Percentiles rank a stretch among this genome's conserved stretches.
These are phyloP conservation scores for Rhododendron henanense DNA, from an alignment of 148 eudicot species.

Conservation along the genomic window DNA sequence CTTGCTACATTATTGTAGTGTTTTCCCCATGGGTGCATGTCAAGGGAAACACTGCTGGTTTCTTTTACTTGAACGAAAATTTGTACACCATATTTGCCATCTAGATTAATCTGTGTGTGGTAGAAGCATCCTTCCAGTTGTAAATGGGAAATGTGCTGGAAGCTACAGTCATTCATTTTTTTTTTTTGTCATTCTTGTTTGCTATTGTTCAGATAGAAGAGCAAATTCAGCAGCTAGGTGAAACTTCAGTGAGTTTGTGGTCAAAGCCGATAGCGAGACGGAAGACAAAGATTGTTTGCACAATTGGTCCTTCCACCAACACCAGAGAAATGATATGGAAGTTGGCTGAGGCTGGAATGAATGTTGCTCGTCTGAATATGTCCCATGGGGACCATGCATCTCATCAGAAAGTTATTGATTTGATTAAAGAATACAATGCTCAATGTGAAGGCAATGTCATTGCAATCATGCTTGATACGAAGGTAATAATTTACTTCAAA, in stretches of 20 bases:
- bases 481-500: slow-evolving; percentile 33
- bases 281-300: slow-evolving; percentile 92
- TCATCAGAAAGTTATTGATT: slow-evolving; percentile 90
- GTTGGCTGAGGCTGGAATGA: slow-evolving; percentile 97
- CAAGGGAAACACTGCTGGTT: neutral
- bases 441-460: slow-evolving; percentile 90
- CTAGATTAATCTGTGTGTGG: neutral
- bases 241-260: slow-evolving; percentile 52
- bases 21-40: neutral
- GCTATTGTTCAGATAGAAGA: slow-evolving; percentile 40
- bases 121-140: neutral
- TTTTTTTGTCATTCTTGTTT: slow-evolving; percentile 8
- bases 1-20: neutral
- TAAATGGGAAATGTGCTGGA: neutral
- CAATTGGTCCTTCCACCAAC: slow-evolving; percentile 95
- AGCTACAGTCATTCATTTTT: too few relatives aligned
- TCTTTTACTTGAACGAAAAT: neutral
- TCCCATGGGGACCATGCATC: slow-evolving; percentile 99
- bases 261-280: slow-evolving; percentile 70
- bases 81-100: neutral
- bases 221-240: slow-evolving; percentile 41
- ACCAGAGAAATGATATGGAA: slow-evolving; percentile 95
- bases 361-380: slow-evolving; percentile 94
- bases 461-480: slow-evolving; percentile 97
- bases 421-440: slow-evolving; percentile 92